Conservation (phyloP, 2,329 filamentous ascomycete species). For the Aspergillus caelatus region DNA sequence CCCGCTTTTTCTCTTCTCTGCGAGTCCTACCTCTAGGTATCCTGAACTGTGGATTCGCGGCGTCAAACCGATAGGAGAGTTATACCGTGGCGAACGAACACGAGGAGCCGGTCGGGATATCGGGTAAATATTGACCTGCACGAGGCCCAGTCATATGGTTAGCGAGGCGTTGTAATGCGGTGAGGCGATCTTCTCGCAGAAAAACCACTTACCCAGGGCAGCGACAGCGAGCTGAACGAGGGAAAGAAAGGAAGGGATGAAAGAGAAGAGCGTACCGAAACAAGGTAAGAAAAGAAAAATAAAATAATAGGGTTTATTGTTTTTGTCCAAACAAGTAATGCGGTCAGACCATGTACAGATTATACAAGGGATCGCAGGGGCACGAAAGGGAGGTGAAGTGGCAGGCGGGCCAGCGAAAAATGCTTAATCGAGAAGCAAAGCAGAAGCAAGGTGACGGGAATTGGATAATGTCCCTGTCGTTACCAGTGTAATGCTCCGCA, state of each 20-base stretch:
- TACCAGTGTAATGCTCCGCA: constrained; percentile 33
- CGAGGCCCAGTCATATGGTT: constrained; percentile 16
- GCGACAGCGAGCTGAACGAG: constrained; percentile 7
- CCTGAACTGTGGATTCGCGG: neutral
- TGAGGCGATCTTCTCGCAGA: neutral
- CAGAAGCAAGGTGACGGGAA: constrained; percentile 40
- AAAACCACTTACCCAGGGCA: neutral
- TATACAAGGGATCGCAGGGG: constrained; percentile 33
- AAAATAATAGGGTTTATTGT: constrained; percentile 20
- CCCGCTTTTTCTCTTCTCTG: neutral
- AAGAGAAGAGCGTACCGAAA: constrained; percentile 24
- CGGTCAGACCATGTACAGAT: constrained; percentile 34
- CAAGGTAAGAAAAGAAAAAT: constrained; percentile 16
- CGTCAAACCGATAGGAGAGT: neutral
- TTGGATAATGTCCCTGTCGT: constrained; percentile 36
- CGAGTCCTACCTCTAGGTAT: neutral
- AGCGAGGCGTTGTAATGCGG: constrained; percentile 6
- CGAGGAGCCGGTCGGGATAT: constrained; percentile 33
- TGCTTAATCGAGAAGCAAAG: constrained; percentile 25
- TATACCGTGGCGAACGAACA: constrained; percentile 19
- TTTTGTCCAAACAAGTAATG: constrained; percentile 25
- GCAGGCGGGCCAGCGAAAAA: constrained; percentile 28
- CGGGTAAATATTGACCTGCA: constrained; percentile 31
- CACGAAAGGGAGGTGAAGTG: constrained; percentile 27
- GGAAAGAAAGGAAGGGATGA: constrained; percentile 19